phyloP scores from a whole-genome alignment of 1,284 basidiomycete species.

The Fomitopsis betulina region DNA sequence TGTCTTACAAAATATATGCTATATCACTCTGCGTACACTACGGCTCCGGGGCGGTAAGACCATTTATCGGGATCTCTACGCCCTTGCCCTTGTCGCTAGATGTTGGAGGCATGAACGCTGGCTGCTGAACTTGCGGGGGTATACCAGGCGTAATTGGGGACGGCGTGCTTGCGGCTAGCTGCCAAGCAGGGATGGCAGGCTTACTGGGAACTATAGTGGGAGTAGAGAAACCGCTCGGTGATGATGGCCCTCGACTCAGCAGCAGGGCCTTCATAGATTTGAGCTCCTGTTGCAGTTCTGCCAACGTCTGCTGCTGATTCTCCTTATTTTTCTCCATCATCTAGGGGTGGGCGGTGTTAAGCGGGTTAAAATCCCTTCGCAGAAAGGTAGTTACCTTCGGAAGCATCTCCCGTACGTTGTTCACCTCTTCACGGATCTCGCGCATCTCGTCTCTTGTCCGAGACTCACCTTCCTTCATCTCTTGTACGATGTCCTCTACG shows the following conservation, averaged over 20 bases:
- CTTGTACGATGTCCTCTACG: slow-evolving; percentile 74
- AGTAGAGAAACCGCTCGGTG: slow-evolving; percentile 45
- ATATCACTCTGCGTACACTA: not conserved
- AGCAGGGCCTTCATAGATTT: slow-evolving; percentile 93
- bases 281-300: slow-evolving; percentile 90
- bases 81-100: slow-evolving; percentile 29
- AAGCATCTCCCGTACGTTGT: slow-evolving; percentile 85
- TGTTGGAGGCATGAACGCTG: slow-evolving; percentile 11
- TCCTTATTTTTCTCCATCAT: slow-evolving; percentile 95
- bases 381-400: slow-evolving; percentile 59
- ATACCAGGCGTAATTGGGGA: slow-evolving; percentile 11
- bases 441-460: slow-evolving; percentile 88
- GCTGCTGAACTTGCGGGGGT: slow-evolving; percentile 14
- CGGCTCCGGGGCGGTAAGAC: not conserved
- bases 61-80: slow-evolving; percentile 14
- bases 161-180: slow-evolving; percentile 44
- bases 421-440: slow-evolving; percentile 88
- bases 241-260: slow-evolving; percentile 67
- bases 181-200: slow-evolving; percentile 88
- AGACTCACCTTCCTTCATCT: slow-evolving; percentile 75
- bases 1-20: not conserved
- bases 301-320: slow-evolving; percentile 70
- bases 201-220: slow-evolving; percentile 48
- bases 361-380: not conserved
- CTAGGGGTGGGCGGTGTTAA: slow-evolving; percentile 33